Conservation (phyloP, 2,329 filamentous ascomycete species). For the Phaeomoniella chlamydospora region DNA sequence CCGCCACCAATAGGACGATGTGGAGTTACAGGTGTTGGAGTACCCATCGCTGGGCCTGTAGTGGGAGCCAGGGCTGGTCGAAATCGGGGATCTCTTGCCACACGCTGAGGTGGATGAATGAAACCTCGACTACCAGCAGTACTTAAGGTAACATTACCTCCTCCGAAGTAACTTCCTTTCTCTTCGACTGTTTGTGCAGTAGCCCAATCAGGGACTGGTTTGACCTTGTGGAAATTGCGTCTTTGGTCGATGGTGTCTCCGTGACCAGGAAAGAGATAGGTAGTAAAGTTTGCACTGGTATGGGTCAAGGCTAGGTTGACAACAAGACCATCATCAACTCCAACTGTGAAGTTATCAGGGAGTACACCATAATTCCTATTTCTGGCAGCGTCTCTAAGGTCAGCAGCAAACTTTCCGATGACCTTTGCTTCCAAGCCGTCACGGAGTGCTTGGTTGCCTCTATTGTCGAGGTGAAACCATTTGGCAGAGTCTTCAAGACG, state of each 20-base stretch:
- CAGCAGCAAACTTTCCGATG: neutral
- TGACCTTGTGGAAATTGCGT: conserved; percentile 2
- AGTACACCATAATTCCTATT: neutral
- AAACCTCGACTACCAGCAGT: conserved; percentile 7
- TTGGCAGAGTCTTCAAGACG: neutral
- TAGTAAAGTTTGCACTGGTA: conserved; percentile 1
- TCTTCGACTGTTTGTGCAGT: conserved; percentile 6
- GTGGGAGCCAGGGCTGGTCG: conserved; percentile 4
- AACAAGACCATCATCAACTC: conserved; percentile 1
- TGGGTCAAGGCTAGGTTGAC: neutral
- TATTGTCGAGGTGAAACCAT: conserved; percentile 1
- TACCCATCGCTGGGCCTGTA: neutral
- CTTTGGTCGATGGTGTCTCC: conserved; percentile 1
- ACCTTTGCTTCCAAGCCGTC: neutral
- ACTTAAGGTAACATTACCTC: neutral
- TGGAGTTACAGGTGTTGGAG: neutral
- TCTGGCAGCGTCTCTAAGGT: neutral
- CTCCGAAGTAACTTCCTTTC: conserved; percentile 10
- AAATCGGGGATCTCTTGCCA: conserved; percentile 12
- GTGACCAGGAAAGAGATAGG: neutral
- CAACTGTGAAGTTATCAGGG: neutral
- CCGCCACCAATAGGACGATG: neutral
- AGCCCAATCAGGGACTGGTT: conserved; percentile 1
- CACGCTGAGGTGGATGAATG: conserved; percentile 8
- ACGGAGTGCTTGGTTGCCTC: neutral